These are phyloP conservation scores for Elaeis guineensis DNA, from an alignment of 176 grass and related monocot genomes.

Conservation along the genomic window DNA sequence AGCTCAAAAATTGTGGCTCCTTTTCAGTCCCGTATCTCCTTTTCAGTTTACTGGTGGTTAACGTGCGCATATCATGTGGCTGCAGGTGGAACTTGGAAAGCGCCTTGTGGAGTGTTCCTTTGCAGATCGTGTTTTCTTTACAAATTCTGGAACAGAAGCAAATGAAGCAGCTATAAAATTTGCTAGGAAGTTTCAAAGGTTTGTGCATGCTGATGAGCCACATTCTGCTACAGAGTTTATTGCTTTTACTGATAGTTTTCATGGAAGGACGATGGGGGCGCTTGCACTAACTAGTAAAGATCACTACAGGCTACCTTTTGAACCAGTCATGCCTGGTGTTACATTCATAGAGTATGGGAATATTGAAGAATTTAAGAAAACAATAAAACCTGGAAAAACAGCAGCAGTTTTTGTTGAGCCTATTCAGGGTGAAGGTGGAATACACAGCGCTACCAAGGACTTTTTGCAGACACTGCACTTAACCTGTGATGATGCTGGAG, in stretches of 20 bases:
- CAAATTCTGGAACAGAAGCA: conserved; percentile 82
- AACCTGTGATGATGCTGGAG: conserved; percentile 55
- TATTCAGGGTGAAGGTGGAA: conserved; percentile 79
- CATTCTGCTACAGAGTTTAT: conserved; percentile 48
- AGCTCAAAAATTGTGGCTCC: no score
- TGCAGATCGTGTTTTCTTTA: conserved; percentile 71
- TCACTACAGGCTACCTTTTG: conserved; percentile 61
- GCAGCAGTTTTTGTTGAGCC: conserved; percentile 90
- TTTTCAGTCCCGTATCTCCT: no score
- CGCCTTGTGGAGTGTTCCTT: conserved; percentile 64
- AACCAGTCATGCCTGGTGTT: conserved; percentile 64
- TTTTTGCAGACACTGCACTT: conserved; percentile 56
- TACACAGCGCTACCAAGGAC: conserved; percentile 66
- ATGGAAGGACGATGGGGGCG: conserved; percentile 72
- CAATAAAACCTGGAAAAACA: conserved; percentile 36
- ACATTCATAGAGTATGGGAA: conserved; percentile 62
- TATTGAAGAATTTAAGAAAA: conserved; percentile 35
- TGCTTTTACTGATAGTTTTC: conserved; percentile 69
- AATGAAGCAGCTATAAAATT: conserved; percentile 96
- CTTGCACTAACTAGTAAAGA: conserved; percentile 75
- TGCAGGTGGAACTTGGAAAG: conserved; percentile 61
- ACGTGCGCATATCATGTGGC: not conserved
- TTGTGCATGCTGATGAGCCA: conserved; percentile 8
- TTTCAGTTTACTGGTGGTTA: not conserved
- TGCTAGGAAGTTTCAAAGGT: conserved; percentile 68